Evolutionary conservation across 768 basidiomycete species (phyloP).

Genomic region (Serpula lacrymans): DNA sequence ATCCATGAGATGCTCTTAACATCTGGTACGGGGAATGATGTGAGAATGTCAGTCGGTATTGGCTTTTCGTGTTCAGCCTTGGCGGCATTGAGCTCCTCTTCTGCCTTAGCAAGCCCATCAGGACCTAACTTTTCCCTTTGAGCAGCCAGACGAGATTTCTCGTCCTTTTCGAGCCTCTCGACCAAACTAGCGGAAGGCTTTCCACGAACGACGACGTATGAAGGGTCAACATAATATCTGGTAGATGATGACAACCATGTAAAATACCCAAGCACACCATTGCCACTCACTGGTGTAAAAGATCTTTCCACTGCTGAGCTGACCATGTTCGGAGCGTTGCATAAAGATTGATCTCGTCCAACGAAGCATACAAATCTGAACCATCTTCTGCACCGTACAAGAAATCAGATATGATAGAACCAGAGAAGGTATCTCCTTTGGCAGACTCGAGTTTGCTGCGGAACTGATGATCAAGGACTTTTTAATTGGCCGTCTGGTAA

Average conservation of each 20-base stretch:
- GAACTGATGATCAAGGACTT: constrained; percentile 46
- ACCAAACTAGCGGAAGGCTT: constrained; percentile 86
- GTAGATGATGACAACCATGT: constrained; percentile 7
- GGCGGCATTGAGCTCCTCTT: constrained; percentile 68
- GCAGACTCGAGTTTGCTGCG: constrained; percentile 81
- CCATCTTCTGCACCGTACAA: constrained; percentile 84
- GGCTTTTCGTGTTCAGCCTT: constrained; percentile 83
- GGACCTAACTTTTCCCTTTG: constrained; percentile 73
- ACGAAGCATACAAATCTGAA: constrained; percentile 63
- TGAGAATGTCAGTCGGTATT: constrained; percentile 79
- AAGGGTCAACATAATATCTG: constrained; percentile 78
- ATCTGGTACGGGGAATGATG: constrained; percentile 85
- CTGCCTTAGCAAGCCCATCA: constrained; percentile 72
- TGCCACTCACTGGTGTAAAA: constrained; percentile 65
- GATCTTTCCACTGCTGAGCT: constrained; percentile 67
- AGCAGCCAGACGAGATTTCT: constrained; percentile 69
- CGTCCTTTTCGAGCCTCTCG: constrained; percentile 74
- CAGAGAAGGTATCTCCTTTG: constrained; percentile 77
- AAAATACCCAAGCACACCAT: constrained; percentile 1
- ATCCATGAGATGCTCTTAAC: constrained; percentile 94
- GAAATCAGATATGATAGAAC: constrained; percentile 76
- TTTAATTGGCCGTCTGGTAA: neutral
- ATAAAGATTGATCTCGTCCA: constrained; percentile 81
- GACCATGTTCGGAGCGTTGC: constrained; percentile 66
- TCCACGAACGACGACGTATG: constrained; percentile 75